phyloP scores from a whole-genome alignment of 805 yeast genomes.

The Dipodascopsis tothii region DNA sequence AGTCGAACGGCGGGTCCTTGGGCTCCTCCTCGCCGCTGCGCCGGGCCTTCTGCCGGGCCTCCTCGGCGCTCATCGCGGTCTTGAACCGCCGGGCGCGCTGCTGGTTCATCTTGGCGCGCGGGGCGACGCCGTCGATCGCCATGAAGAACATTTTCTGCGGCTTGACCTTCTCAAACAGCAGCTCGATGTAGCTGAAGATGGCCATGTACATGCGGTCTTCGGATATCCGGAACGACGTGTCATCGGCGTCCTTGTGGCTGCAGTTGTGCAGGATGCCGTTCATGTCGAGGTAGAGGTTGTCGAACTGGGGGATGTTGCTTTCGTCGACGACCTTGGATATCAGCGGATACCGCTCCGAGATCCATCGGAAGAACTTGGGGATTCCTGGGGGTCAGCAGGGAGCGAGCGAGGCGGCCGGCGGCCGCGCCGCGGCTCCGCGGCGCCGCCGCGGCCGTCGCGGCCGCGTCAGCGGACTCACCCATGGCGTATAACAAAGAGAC shows the following conservation, averaged over 20 bases:
- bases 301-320: slow-evolving; percentile 83
- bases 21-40: slow-evolving; percentile 68
- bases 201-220: slow-evolving; percentile 89
- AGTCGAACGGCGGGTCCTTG: slow-evolving; percentile 78
- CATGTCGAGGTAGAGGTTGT: slow-evolving; percentile 93
- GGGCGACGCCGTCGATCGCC: slow-evolving; percentile 99
- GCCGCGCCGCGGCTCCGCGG: too few species aligned
- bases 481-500: too few species aligned
- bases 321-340: slow-evolving; percentile 80
- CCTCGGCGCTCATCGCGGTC: slow-evolving; percentile 88
- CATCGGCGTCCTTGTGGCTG: slow-evolving; percentile 76
- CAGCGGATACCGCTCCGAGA: slow-evolving; percentile 98
- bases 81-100: slow-evolving; percentile 93
- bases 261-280: slow-evolving; percentile 89
- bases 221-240: slow-evolving; percentile 56
- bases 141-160: slow-evolving; percentile 83
- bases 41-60: slow-evolving; percentile 63
- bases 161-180: slow-evolving; percentile 74
- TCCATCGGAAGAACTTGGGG: slow-evolving; percentile 92
- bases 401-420: too few species aligned
- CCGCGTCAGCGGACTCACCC: too few species aligned
- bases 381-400: slow-evolving; percentile 47
- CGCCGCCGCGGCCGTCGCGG: too few species aligned
- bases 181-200: slow-evolving; percentile 92
- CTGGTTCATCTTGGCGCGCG: slow-evolving; percentile 97